Evolutionary conservation across 2,329 filamentous ascomycete species (phyloP).

Genomic region (Ascochyta rabiei): DNA sequence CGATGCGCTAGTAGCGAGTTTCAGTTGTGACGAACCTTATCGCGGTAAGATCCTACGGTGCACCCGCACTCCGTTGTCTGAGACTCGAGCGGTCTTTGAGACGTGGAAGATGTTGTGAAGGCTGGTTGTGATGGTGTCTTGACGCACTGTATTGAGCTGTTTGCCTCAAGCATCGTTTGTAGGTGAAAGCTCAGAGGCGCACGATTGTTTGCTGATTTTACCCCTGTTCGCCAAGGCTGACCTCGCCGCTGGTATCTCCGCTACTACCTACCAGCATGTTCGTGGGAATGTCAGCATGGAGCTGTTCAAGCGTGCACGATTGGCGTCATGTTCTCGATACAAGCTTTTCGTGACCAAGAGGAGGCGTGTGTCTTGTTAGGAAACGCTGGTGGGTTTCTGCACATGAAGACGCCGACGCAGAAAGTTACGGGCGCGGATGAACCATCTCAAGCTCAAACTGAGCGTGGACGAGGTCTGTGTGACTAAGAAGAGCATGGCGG

Average conservation of each 20-base stretch:
- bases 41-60: constrained; percentile 12
- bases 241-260: background rate
- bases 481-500: background rate
- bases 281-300: background rate
- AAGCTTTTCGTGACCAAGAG: background rate
- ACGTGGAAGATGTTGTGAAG: background rate
- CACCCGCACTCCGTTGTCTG: constrained; percentile 11
- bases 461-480: background rate
- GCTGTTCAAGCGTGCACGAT: background rate
- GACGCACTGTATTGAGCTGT: background rate
- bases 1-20: constrained; percentile 17
- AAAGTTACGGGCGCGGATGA: background rate
- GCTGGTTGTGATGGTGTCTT: background rate
- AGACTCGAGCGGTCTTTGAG: constrained; percentile 5
- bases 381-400: background rate
- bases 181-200: background rate
- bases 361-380: background rate
- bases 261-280: background rate
- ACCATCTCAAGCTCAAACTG: background rate
- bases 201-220: constrained; percentile 2
- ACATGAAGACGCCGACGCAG: background rate
- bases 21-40: constrained; percentile 10
- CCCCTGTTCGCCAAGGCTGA: constrained; percentile 10
- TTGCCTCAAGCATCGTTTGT: constrained; percentile 5
- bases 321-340: background rate